These are phyloP conservation scores for Nowakowskiella sp. DNA, from an alignment of 192 early-diverging fungal species.

Conservation along the genomic window DNA sequence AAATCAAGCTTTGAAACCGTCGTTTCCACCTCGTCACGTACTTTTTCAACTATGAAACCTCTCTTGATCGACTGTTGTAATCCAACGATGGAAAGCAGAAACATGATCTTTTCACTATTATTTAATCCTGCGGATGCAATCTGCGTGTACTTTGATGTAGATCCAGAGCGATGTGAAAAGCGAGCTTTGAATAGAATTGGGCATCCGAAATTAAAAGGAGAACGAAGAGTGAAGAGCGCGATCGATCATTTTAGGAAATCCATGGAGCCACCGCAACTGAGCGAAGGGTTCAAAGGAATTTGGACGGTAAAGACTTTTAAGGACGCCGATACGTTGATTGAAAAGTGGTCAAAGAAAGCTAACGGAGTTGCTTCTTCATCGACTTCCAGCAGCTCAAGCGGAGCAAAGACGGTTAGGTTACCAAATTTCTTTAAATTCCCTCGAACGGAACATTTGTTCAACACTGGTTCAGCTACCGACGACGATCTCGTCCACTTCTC, in stretches of 20 bases:
- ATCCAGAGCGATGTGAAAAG: conserved; percentile 18
- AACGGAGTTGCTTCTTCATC: no score
- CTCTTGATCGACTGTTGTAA: conserved; percentile 34
- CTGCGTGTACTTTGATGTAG: conserved; percentile 22
- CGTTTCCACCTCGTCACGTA: conserved; percentile 2
- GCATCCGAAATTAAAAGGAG: conserved; percentile 26
- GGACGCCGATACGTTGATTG: conserved; percentile 13
- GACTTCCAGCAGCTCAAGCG: no score
- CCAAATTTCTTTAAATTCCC: conserved; percentile 33
- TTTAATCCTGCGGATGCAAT: conserved; percentile 7
- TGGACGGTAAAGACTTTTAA: conserved; percentile 19
- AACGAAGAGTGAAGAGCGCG: conserved; percentile 11
- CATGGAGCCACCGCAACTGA: conserved; percentile 2
- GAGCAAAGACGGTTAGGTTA: conserved; percentile 4
- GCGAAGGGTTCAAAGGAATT: conserved; percentile 22
- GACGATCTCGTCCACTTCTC: conserved; percentile 27
- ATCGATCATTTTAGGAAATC: conserved; percentile 15
- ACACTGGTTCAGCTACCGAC: conserved; percentile 25
- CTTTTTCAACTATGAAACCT: not conserved
- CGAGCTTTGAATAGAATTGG: conserved; percentile 13
- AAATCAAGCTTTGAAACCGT: conserved; percentile 26
- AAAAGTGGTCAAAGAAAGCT: no score
- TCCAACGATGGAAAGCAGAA: conserved; percentile 18
- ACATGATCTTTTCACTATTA: conserved; percentile 15
- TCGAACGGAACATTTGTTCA: conserved; percentile 34